phyloP scores from a whole-genome alignment of 768 basidiomycete species.

The Phaeotremella skinneri region DNA sequence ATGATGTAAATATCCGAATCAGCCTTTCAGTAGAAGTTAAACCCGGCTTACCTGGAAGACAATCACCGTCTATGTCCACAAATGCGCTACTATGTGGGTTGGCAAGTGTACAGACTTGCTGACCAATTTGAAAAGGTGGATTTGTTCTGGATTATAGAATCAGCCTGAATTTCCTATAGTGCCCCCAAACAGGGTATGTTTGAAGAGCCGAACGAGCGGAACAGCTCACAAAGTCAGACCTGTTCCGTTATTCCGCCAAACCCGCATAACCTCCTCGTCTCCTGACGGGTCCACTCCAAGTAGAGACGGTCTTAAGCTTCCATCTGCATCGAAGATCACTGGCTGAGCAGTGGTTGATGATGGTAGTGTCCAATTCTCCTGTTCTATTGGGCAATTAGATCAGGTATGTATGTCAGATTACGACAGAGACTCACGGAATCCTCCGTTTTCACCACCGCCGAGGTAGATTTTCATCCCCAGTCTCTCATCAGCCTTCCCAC shows the following conservation, averaged over 20 bases:
- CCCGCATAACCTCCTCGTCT: constrained; percentile 53
- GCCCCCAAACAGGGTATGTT: background rate
- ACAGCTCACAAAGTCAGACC: constrained; percentile 65
- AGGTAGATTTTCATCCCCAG: constrained; percentile 71
- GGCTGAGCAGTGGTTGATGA: constrained; percentile 71
- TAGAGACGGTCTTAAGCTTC: constrained; percentile 84
- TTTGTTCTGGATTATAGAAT: constrained; percentile 55
- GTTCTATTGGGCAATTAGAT: constrained; percentile 1
- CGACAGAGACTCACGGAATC: constrained; percentile 33
- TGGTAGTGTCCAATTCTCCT: constrained; percentile 16
- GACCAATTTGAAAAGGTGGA: constrained; percentile 62
- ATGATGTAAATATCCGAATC: background rate
- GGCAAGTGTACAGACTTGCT: constrained; percentile 65
- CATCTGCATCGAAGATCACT: constrained; percentile 79
- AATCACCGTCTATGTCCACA: constrained; percentile 92
- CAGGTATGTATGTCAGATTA: too few relatives aligned
- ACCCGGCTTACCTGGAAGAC: constrained; percentile 71
- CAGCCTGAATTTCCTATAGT: background rate
- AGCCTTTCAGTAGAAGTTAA: background rate
- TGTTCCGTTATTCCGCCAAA: constrained; percentile 82
- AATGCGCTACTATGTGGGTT: constrained; percentile 93
- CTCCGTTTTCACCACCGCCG: constrained; percentile 61
- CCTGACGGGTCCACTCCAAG: constrained; percentile 60
- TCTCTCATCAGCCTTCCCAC: constrained; percentile 46
- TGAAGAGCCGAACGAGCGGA: background rate